Evolutionary conservation across 2,329 filamentous ascomycete genomes (phyloP).

Genomic region (Magnaporthiopsis poae): DNA sequence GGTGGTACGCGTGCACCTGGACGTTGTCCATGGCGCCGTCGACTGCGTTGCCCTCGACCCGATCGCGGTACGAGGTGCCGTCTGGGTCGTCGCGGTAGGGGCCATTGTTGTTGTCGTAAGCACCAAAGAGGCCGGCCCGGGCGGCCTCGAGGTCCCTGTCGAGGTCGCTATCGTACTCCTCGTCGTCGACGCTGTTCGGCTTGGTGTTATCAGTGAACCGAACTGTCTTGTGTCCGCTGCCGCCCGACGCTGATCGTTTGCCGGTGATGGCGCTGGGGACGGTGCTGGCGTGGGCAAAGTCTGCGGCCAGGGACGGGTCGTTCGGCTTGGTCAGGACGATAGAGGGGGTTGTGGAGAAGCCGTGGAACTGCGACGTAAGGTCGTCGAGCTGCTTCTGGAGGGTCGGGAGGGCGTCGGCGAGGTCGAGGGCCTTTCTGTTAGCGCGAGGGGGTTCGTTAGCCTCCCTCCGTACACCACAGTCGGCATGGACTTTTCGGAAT

Average conservation of each 20-base stretch:
- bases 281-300: slow-evolving; percentile 55
- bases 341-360: slow-evolving; percentile 40
- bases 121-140: slow-evolving; percentile 25
- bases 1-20: slow-evolving; percentile 80
- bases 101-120: slow-evolving; percentile 19
- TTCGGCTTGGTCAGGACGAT: slow-evolving; percentile 52
- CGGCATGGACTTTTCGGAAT: too few species aligned
- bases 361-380: slow-evolving; percentile 70
- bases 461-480: too few species aligned
- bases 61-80: slow-evolving; percentile 43
- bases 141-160: slow-evolving; percentile 37
- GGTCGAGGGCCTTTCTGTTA: slow-evolving; percentile 34
- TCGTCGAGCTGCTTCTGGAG: slow-evolving; percentile 68
- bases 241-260: slow-evolving; percentile 17
- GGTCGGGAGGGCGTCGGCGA: slow-evolving; percentile 55
- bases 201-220: slow-evolving; percentile 65
- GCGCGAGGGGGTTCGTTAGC: slow-evolving; percentile 8
- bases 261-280: slow-evolving; percentile 26
- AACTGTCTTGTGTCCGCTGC: slow-evolving; percentile 55
- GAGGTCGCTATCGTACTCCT: slow-evolving; percentile 39
- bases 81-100: slow-evolving; percentile 63
- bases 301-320: slow-evolving; percentile 48
- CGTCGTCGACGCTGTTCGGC: slow-evolving; percentile 35
- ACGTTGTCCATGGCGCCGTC: slow-evolving; percentile 54
- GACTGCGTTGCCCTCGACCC: slow-evolving; percentile 37